A percentile compares a stretch with the other conserved stretches of the same genome.
These are phyloP conservation scores for Coniochaeta hoffmannii DNA, from an alignment of 2,329 filamentous ascomycete genomes.

Conservation along the genomic window DNA sequence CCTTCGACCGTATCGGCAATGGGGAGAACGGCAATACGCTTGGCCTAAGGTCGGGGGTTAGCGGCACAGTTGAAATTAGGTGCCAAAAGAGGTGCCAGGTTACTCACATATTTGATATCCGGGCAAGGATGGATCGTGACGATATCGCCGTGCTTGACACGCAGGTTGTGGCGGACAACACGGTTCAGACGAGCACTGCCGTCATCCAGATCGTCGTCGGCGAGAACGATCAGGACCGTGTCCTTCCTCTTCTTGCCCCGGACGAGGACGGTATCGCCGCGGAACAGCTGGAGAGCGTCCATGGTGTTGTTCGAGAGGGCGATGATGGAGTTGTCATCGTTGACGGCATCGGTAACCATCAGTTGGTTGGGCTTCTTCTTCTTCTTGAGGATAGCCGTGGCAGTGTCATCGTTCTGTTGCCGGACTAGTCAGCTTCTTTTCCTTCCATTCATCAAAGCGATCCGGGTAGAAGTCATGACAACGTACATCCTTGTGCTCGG, in stretches of 20 bases:
- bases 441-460: constrained; percentile 18
- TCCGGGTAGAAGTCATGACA: constrained; percentile 13
- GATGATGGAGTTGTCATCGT: constrained; percentile 99
- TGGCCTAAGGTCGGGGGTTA: constrained; percentile 58
- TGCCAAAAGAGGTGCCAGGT: constrained; percentile 6
- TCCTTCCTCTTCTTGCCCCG: constrained; percentile 99
- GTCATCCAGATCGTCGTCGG: constrained; percentile 96
- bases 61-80: not conserved
- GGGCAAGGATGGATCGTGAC: constrained; percentile 96
- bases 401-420: constrained; percentile 73
- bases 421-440: not conserved
- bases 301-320: constrained; percentile 97
- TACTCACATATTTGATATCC: constrained; percentile 98
- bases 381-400: constrained; percentile 98
- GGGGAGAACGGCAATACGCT: constrained; percentile 95
- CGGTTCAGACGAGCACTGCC: constrained; percentile 96
- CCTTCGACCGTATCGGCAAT: constrained; percentile 98
- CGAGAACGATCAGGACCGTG: constrained; percentile 93
- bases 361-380: constrained; percentile 99
- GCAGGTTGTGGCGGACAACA: constrained; percentile 95
- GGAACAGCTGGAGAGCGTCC: constrained; percentile 97
- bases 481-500: constrained; percentile 75
- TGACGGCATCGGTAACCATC: constrained; percentile 98
- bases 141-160: constrained; percentile 97
- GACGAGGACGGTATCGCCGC: constrained; percentile 94